A percentile compares a stretch with the other conserved stretches of the same genome.
These are phyloP conservation scores for Ephemerocybe angulata DNA, from an alignment of 768 basidiomycete genomes.

Conservation along the genomic window DNA sequence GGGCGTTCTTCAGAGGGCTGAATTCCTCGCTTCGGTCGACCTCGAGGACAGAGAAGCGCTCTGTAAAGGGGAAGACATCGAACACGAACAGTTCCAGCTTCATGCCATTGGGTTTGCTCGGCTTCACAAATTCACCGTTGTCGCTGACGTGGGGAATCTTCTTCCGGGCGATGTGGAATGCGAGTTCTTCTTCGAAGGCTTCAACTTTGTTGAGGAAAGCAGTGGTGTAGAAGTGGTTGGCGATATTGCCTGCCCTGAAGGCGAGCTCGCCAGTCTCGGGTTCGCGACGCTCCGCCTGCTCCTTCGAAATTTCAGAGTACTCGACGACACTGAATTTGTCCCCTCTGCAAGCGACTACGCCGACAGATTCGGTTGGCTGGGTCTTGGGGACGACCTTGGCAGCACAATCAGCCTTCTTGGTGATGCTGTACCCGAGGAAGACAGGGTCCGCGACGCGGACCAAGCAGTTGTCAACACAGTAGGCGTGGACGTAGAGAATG, in stretches of 20 bases:
- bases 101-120: slow-evolving; percentile 93
- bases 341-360: slow-evolving; percentile 86
- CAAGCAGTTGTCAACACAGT: slow-evolving; percentile 98
- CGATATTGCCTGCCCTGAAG: slow-evolving; percentile 96
- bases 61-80: slow-evolving; percentile 94
- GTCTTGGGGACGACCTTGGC: slow-evolving; percentile 95
- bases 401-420: slow-evolving; percentile 84
- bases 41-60: slow-evolving; percentile 81
- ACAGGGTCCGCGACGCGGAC: slow-evolving; percentile 96
- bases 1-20: slow-evolving; percentile 96
- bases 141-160: slow-evolving; percentile 86
- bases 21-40: slow-evolving; percentile 89
- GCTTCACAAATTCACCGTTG: slow-evolving; percentile 70
- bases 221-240: slow-evolving; percentile 96
- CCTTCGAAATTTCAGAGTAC: slow-evolving; percentile 91
- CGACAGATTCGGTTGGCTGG: slow-evolving; percentile 85
- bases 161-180: slow-evolving; percentile 97
- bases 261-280: slow-evolving; percentile 67
- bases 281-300: slow-evolving; percentile 78
- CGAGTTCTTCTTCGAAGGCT: slow-evolving; percentile 80
- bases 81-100: slow-evolving; percentile 99
- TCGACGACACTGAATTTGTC: slow-evolving; percentile 90
- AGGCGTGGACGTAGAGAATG: slow-evolving; percentile 87
- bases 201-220: slow-evolving; percentile 75
- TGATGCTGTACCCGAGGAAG: slow-evolving; percentile 93